These are phyloP conservation scores for Poa annua DNA, from an alignment of 176 grass and related monocot genomes.

Conservation along the genomic window DNA sequence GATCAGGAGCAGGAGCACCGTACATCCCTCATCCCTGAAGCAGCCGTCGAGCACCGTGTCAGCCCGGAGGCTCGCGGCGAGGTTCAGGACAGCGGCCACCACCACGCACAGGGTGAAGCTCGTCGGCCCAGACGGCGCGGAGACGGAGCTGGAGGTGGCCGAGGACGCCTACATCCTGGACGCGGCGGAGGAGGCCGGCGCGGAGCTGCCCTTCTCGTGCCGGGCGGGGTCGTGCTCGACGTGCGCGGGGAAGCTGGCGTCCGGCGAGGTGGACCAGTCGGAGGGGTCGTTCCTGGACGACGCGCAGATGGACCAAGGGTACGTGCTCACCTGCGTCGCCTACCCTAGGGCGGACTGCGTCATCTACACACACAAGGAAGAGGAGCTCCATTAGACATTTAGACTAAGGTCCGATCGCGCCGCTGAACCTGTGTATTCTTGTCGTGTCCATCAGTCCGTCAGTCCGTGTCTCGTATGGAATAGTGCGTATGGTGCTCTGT, in stretches of 20 bases:
- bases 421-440: neutral
- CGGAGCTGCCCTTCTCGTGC: slow-evolving; percentile 87
- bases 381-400: slow-evolving; percentile 60
- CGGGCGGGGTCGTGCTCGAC: slow-evolving; percentile 71
- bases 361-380: slow-evolving; percentile 81
- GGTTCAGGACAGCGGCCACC: slow-evolving; percentile 46
- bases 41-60: neutral
- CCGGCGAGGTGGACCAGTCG: slow-evolving; percentile 78
- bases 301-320: slow-evolving; percentile 53
- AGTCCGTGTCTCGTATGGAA: neutral
- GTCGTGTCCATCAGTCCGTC: too few relatives aligned
- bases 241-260: slow-evolving; percentile 61
- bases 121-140: slow-evolving; percentile 49
- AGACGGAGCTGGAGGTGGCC: slow-evolving; percentile 68
- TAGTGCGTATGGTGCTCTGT: too few relatives aligned
- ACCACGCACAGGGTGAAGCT: slow-evolving; percentile 78
- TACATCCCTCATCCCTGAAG: neutral
- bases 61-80: neutral
- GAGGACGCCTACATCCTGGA: slow-evolving; percentile 82
- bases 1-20: slow-evolving; percentile 30
- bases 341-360: slow-evolving; percentile 66
- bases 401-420: neutral
- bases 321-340: slow-evolving; percentile 70
- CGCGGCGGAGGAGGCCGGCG: slow-evolving; percentile 61
- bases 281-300: slow-evolving; percentile 87